Percentiles rank a stretch among this genome's conserved stretches.
Conservation (phyloP, 23 red algal species). For the Gracilaria domingensis region DNA sequence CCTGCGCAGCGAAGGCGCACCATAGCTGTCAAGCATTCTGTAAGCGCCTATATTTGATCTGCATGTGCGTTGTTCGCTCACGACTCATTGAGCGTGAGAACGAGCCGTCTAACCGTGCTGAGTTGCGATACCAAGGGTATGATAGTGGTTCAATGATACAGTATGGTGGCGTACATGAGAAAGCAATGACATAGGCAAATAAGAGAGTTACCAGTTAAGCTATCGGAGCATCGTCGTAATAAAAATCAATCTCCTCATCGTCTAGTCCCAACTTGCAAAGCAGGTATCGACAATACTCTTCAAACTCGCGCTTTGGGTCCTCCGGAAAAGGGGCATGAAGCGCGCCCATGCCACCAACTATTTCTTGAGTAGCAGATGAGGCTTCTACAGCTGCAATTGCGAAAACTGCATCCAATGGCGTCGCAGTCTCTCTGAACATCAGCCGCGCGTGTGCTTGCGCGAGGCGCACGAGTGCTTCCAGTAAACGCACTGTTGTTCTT, state of each 20-base stretch:
- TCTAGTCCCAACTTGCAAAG: conserved; percentile 66
- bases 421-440: conserved; percentile 81
- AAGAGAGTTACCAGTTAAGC: too few species aligned
- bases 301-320: conserved; percentile 66
- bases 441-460: conserved; percentile 93
- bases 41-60: background rate
- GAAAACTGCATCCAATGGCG: conserved; percentile 92
- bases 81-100: too few species aligned
- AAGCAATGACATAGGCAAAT: too few species aligned
- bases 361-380: conserved; percentile 55
- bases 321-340: conserved; percentile 81
- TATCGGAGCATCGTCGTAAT: conserved; percentile 34
- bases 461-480: conserved; percentile 94
- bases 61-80: too few species aligned
- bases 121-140: too few species aligned
- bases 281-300: conserved; percentile 68
- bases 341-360: conserved; percentile 71
- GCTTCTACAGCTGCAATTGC: conserved; percentile 95
- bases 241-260: conserved; percentile 48
- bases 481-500: conserved; percentile 96
- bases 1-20: too few species aligned
- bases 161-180: too few species aligned
- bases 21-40: background rate
- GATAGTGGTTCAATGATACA: too few species aligned
- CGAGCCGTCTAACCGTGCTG: too few species aligned